Percentiles rank a stretch among this genome's conserved stretches.
These are phyloP conservation scores for Solanum pinnatisectum DNA, from an alignment of 257 asterid species.

Conservation along the genomic window DNA sequence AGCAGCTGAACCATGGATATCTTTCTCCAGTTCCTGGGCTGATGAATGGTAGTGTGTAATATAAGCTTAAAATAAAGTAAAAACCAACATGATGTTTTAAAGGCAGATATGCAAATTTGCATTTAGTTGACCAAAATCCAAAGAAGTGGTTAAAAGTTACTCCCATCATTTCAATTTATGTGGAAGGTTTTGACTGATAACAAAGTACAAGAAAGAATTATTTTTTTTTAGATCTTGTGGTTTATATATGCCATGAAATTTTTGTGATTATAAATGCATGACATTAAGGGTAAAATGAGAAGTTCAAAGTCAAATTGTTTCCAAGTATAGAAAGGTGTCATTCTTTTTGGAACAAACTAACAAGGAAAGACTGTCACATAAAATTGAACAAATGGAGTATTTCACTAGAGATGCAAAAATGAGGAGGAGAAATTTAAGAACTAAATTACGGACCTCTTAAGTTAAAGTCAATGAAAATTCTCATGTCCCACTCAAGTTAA, in stretches of 20 bases:
- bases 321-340: not conserved
- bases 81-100: not conserved
- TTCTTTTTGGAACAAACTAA: not conserved
- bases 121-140: not conserved
- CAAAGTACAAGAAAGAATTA: not conserved
- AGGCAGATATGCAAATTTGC: not conserved
- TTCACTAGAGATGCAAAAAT: not conserved
- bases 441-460: not conserved
- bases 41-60: constrained; percentile 19
- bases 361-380: not conserved
- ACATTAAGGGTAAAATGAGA: not conserved
- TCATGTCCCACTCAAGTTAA: not conserved
- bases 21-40: constrained; percentile 98
- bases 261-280: not conserved
- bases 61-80: constrained; percentile 11
- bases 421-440: not conserved
- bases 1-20: constrained; percentile 65
- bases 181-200: not conserved
- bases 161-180: not conserved
- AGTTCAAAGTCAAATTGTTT: not conserved
- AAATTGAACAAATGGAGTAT: not conserved
- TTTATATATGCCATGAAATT: not conserved
- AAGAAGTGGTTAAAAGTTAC: not conserved
- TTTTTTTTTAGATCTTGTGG: not conserved
- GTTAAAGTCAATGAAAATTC: not conserved